Base-by-base conservation (phyloP, 1,284 basidiomycete species). In the Flammula alnicola region DNA sequence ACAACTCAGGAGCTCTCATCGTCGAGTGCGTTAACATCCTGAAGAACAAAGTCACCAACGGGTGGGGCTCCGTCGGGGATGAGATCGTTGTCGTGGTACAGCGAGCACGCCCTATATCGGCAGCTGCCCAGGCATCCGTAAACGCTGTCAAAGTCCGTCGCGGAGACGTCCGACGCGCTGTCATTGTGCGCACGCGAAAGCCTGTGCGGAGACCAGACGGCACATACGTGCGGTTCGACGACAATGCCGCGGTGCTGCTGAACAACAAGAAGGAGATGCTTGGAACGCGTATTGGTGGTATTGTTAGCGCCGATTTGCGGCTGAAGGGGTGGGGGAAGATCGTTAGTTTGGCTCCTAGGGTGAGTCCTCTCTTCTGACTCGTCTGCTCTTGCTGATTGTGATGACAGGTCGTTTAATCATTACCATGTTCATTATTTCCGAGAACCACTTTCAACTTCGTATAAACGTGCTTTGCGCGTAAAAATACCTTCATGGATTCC, bases 181-280 rank as follows among this genome's bases (percentile, higher is more conserved):
- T 99, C 57, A 91, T 99, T 52, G 95, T 99, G 12, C 86, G 96
- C 42, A 96, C 94, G 10, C 84, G 85, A 61, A 95, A 95, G 70
- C 71, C 85, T 37, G 85, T 90, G 8, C 79, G 83, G 33, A 75
- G 93, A 63, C 88, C 93, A n/a, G 94, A 97, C 68, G 95, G 94
- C 4, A 80, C 91, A 10, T 78, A 83, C 57, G 78, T 95, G 62
- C 83, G 93, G 42, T 99, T 99, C 71, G 97, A 99, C 72, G 97
- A 99, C 78, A 98, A 98, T 65, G 97, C 97, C 0, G 95, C 88
- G 26, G 95, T 99, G 1, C 74, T 99, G 23, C 72, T 99, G 53
- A 99, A 99, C 73, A 93, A 93, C 77, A 98, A 98, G 75, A 85
- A 89, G 60, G 96, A 99, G 72, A 94, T 98, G 86, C 69, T 98